These are phyloP conservation scores for Chloromonas sp. DNA, from an alignment of 163 green algal genomes.

Conservation along the genomic window DNA sequence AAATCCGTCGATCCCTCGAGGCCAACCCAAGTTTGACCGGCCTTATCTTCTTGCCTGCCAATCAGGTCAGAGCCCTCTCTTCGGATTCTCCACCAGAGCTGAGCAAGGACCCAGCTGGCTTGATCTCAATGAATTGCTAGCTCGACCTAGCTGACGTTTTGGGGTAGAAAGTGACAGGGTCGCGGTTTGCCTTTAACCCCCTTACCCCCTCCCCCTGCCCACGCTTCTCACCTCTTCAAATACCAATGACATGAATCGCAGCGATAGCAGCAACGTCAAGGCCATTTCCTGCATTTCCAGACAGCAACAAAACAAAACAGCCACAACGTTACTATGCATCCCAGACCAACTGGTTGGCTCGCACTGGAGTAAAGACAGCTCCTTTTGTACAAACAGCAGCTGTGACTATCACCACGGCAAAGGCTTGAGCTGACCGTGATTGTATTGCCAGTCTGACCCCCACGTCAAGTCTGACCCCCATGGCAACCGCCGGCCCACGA, in stretches of 20 bases:
- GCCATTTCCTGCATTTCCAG: constrained; percentile 37
- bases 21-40: no score
- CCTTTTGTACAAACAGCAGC: background rate
- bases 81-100: no score
- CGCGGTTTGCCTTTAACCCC: no score
- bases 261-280: constrained; percentile 80
- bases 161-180: no score
- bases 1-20: no score
- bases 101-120: no score
- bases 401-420: background rate
- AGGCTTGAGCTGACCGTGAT: no score
- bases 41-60: no score
- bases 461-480: background rate
- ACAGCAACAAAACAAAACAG: background rate
- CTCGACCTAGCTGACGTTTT: no score
- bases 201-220: no score
- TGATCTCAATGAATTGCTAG: no score
- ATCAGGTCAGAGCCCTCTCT: no score
- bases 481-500: background rate
- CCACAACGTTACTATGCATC: background rate
- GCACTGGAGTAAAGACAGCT: background rate
- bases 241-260: constrained; percentile 85
- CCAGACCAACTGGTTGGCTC: background rate
- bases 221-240: constrained; percentile 69
- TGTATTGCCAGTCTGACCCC: background rate